Percentiles rank a stretch among this genome's conserved stretches.
Conservation (phyloP, 148 eudicot species). For the Polygonum aviculare region DNA sequence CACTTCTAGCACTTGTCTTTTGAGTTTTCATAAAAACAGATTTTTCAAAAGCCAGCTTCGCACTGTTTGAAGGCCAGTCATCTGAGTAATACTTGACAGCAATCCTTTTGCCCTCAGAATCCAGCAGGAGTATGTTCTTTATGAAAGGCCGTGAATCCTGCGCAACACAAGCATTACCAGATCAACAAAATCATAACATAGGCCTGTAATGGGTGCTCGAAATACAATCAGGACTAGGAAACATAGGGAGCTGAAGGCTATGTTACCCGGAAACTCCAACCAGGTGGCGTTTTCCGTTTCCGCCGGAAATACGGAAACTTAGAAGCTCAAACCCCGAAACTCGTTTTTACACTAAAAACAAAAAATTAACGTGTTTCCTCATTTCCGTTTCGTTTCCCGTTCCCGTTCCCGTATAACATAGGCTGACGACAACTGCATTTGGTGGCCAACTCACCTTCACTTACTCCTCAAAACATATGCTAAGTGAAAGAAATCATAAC, state of each 20-base stretch:
- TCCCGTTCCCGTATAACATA: no score
- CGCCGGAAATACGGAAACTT: no score
- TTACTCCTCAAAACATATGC: not conserved
- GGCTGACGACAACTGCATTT: not conserved
- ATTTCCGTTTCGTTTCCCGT: no score
- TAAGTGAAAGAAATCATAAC: not conserved
- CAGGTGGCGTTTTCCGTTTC: no score
- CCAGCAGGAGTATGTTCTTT: constrained; percentile 72
- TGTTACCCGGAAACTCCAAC: no score
- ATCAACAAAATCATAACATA: not conserved
- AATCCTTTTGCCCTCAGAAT: constrained; percentile 83
- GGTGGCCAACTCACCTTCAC: not conserved
- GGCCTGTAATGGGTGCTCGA: no score
- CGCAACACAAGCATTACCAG: not conserved
- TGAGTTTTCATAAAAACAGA: constrained; percentile 76
- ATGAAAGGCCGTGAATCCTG: constrained; percentile 65
- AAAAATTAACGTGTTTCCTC: no score
- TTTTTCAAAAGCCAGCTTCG: constrained; percentile 80
- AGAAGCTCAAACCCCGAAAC: no score
- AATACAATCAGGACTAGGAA: not conserved
- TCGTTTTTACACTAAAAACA: no score
- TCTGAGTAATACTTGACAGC: constrained; percentile 88
- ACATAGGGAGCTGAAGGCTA: not conserved
- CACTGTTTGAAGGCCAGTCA: constrained; percentile 77
- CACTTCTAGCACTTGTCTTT: constrained; percentile 82